phyloP scores from a whole-genome alignment of 2,329 filamentous ascomycete genomes.

The Talaromyces sp. region DNA sequence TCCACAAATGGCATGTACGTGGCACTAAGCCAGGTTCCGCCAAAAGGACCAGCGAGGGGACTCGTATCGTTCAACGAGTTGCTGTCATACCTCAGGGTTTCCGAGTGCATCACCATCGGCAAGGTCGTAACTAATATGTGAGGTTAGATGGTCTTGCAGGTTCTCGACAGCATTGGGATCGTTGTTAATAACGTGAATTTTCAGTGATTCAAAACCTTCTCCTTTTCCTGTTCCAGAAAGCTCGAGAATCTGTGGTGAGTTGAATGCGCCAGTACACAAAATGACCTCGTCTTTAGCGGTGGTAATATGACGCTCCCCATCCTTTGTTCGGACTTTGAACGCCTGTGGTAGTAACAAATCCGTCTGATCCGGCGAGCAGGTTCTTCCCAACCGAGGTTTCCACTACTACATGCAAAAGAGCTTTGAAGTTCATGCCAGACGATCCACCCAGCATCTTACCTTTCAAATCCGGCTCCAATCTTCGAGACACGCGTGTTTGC shows the following conservation, averaged over 20 bases:
- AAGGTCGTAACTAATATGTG: conserved; percentile 12
- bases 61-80: conserved; percentile 1
- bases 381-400: too few relatives aligned
- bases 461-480: conserved; percentile 10
- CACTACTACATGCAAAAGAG: too few relatives aligned
- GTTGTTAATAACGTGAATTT: conserved; percentile 37
- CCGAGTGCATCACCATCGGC: conserved; percentile 2
- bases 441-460: too few relatives aligned
- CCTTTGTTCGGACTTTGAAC: too few relatives aligned
- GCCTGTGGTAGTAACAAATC: too few relatives aligned
- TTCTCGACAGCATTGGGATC: conserved; percentile 44
- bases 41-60: neutral
- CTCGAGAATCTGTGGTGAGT: conserved; percentile 54
- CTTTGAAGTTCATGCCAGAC: too few relatives aligned
- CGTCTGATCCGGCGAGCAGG: too few relatives aligned
- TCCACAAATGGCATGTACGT: conserved; percentile 6
- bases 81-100: neutral
- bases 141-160: conserved; percentile 39
- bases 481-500: conserved; percentile 18
- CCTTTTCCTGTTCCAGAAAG: conserved; percentile 54
- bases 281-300: conserved; percentile 50
- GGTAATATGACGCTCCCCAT: too few relatives aligned
- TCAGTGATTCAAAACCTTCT: conserved; percentile 33
- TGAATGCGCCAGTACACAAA: conserved; percentile 52
- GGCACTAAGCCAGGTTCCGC: neutral